phyloP scores from a whole-genome alignment of 257 asterid genomes.

The Rauvolfia tetraphylla region DNA sequence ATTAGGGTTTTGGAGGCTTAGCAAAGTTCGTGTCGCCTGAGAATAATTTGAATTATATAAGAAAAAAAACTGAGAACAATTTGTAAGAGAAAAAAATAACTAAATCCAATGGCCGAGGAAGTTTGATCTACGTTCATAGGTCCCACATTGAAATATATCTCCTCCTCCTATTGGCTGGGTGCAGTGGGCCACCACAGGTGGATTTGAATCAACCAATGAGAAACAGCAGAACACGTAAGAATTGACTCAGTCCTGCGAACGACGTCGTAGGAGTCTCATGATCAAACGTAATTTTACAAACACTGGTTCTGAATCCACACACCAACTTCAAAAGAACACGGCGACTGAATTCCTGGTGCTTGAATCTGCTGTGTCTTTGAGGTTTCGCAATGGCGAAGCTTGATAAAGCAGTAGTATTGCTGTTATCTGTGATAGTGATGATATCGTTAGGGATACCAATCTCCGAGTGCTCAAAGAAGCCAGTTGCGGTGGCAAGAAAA shows the following conservation, averaged over 20 bases:
- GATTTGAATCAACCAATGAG: slow-evolving; percentile 29
- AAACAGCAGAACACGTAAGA: slow-evolving; percentile 27
- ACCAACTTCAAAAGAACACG: not conserved
- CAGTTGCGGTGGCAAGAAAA: slow-evolving; percentile 67
- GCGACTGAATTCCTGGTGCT: not conserved
- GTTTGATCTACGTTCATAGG: no score
- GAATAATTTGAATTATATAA: no score
- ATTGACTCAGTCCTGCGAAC: not conserved
- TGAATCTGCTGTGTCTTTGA: not conserved
- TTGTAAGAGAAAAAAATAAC: no score
- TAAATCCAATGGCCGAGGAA: no score
- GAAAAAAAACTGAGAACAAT: no score
- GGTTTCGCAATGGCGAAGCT: slow-evolving; percentile 37
- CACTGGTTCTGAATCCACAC: not conserved
- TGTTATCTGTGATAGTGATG: slow-evolving; percentile 23
- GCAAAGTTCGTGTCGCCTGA: no score
- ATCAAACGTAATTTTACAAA: not conserved
- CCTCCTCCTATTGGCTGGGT: slow-evolving; percentile 1
- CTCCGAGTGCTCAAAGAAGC: slow-evolving; percentile 61
- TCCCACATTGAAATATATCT: not conserved
- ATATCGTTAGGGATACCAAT: slow-evolving; percentile 37
- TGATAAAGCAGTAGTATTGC: slow-evolving; percentile 11
- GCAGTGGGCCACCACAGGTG: not conserved
- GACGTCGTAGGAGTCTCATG: not conserved
- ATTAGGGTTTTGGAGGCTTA: slow-evolving; percentile 23